phyloP scores from a whole-genome alignment of 805 yeast genomes.

The Priceomyces haplophilus region DNA sequence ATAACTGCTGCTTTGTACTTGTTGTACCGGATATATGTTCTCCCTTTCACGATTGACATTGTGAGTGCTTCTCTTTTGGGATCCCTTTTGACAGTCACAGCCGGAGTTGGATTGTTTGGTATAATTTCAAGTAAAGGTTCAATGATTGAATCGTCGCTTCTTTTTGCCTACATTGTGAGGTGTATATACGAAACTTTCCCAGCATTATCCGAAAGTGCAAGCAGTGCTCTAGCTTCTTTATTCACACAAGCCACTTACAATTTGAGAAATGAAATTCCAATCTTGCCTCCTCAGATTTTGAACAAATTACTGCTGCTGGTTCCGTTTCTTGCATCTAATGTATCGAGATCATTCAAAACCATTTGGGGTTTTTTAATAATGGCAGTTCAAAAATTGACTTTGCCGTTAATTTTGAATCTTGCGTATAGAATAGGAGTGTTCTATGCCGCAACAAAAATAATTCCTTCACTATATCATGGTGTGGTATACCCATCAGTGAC shows the following conservation, averaged over 20 bases:
- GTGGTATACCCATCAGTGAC: constrained; percentile 28
- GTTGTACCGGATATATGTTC: constrained; percentile 76
- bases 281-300: constrained; percentile 35
- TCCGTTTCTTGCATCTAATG: constrained; percentile 49
- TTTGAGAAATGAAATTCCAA: constrained; percentile 33
- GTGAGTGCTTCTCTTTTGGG: constrained; percentile 83
- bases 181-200: constrained; percentile 93
- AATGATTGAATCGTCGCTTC: constrained; percentile 82
- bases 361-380: constrained; percentile 52
- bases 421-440: constrained; percentile 85
- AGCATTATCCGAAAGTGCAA: constrained; percentile 60
- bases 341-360: constrained; percentile 52
- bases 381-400: constrained; percentile 63
- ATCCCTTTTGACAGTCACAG: constrained; percentile 72
- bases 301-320: constrained; percentile 32
- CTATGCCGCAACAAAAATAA: constrained; percentile 88
- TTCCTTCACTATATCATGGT: constrained; percentile 65
- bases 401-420: constrained; percentile 76
- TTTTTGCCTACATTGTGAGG: constrained; percentile 88
- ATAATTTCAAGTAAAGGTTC: constrained; percentile 80
- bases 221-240: constrained; percentile 27
- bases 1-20: constrained; percentile 76
- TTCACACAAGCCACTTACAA: constrained; percentile 33
- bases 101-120: constrained; percentile 76
- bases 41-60: constrained; percentile 67